Evolutionary conservation across 2,329 filamentous ascomycete species (phyloP).

Genomic region (Juglanconis sp.): DNA sequence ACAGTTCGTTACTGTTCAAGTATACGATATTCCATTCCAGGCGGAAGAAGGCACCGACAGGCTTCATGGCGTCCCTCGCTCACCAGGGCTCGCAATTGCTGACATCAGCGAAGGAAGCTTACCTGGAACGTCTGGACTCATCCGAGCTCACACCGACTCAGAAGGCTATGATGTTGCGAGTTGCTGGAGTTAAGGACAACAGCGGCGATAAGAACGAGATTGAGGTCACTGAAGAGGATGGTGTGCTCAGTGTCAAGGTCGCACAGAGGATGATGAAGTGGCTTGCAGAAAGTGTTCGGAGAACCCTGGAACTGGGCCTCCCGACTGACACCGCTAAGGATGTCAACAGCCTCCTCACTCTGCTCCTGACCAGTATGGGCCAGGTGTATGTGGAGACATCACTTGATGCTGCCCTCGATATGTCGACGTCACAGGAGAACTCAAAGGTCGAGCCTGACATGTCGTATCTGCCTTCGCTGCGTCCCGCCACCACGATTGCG

Average conservation of each 20-base stretch:
- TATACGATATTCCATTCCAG: conserved; percentile 93
- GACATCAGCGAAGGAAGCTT: conserved; percentile 83
- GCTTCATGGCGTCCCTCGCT: conserved; percentile 88
- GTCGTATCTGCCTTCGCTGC: conserved; percentile 73
- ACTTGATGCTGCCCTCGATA: conserved; percentile 68
- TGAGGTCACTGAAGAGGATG: conserved; percentile 87
- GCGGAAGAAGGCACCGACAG: conserved; percentile 82
- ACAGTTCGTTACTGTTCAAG: conserved; percentile 91
- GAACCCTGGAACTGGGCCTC: conserved; percentile 85
- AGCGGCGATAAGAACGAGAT: conserved; percentile 78
- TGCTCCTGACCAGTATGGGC: conserved; percentile 84
- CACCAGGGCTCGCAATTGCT: conserved; percentile 88
- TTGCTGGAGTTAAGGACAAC: conserved; percentile 79
- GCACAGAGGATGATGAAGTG: conserved; percentile 98
- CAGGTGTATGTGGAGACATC: conserved; percentile 72
- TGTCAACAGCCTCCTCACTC: conserved; percentile 76
- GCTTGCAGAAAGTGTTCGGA: conserved; percentile 90
- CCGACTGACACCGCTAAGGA: conserved; percentile 90
- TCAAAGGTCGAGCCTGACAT: conserved; percentile 84
- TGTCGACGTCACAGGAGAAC: conserved; percentile 72
- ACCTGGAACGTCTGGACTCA: conserved; percentile 83
- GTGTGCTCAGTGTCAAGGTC: conserved; percentile 74
- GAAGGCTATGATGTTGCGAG: conserved; percentile 82
- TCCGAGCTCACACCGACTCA: conserved; percentile 85
- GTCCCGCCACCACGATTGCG: conserved; percentile 80